Evolutionary conservation across 495 filamentous ascomycete genomes (phyloP).

Genomic region (Aspergillus conjunctus): DNA sequence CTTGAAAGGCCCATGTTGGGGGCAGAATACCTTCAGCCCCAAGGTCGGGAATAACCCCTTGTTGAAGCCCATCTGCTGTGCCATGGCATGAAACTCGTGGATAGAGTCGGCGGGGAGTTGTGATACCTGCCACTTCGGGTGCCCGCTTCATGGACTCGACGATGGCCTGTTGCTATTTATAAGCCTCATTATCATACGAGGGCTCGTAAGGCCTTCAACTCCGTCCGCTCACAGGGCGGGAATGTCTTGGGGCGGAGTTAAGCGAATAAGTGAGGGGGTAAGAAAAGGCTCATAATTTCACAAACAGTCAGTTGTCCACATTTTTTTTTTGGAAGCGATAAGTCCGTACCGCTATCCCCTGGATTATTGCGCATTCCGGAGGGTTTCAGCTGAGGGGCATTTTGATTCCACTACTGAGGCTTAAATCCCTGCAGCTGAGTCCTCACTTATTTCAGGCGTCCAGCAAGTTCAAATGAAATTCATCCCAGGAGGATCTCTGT

Average conservation of each 20-base stretch:
- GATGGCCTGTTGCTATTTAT: slow-evolving; percentile 16
- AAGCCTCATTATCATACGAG: neutral
- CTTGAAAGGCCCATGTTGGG: neutral
- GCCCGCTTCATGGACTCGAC: slow-evolving; percentile 10
- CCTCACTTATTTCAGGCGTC: neutral
- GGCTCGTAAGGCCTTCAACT: neutral
- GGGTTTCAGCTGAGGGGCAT: slow-evolving; percentile 10
- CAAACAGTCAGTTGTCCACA: neutral
- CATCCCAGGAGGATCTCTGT: no score
- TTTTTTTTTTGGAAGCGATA: slow-evolving; percentile 5
- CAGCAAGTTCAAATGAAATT: no score
- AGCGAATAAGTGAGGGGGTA: neutral
- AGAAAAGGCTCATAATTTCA: neutral
- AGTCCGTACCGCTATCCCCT: slow-evolving; percentile 1
- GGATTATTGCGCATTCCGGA: slow-evolving; percentile 9
- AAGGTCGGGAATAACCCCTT: slow-evolving; percentile 3
- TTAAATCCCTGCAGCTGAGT: slow-evolving; percentile 12
- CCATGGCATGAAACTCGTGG: slow-evolving; percentile 21
- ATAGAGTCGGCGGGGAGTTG: neutral
- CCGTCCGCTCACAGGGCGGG: neutral
- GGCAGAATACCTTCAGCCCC: slow-evolving; percentile 15
- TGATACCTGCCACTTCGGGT: slow-evolving; percentile 16
- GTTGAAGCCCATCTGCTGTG: slow-evolving; percentile 17
- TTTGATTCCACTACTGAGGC: slow-evolving; percentile 2
- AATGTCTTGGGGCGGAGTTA: neutral